Evolutionary conservation across 2,329 filamentous ascomycete genomes (phyloP), one percentile per base, ranked within the genome.

Genomic region (Coniochaeta ligniaria): DNA sequence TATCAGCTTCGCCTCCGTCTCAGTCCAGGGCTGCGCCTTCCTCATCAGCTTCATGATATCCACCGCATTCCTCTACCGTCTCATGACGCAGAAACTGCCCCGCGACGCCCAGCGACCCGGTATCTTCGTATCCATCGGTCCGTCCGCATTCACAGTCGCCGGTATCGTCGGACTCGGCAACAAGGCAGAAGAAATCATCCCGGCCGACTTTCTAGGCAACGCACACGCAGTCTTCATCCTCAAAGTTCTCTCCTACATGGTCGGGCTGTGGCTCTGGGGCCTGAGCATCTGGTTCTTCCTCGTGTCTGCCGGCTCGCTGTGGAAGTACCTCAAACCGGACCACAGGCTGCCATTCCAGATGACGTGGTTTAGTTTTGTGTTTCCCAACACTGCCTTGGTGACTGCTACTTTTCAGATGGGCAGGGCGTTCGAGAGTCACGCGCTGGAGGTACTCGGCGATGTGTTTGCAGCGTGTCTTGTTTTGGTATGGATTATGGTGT

Each of bases 31-130:
- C 7, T 82, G 80, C 1, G 82, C 81, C 0, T 84, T 82, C 63
- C 72, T 84, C 2, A 82, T 85, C 54, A 79, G 78, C 56, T 81
- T 94, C 61, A 93, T 93, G 87, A 90, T 96, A 28, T 92, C 92
- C 63, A 85, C 89, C 1, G 89, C 91, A 57, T 95, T 93, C 70
- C 84, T 96, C 57, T 95, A 95, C 71, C 85, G 91, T 33, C 80
- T 96, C 31, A 95, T 95, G 91, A 94, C 91, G 0, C 89, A 94
- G 69, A 95, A 95, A 68, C 78, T 96, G 0, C 91, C 91, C 0
- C 81, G 84, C 60, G 91, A 94, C 68, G 86, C 83, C 47, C 81
- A 91, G 22, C 83, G 91, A 12, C 91, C 91, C 0, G 91, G 89
- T 67, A 92, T 96, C 86, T 95, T 95, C 71, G 91, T 95, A 63